Conservation (phyloP, 2,329 filamentous ascomycete genomes). For the Albophoma yamanashiensis region DNA sequence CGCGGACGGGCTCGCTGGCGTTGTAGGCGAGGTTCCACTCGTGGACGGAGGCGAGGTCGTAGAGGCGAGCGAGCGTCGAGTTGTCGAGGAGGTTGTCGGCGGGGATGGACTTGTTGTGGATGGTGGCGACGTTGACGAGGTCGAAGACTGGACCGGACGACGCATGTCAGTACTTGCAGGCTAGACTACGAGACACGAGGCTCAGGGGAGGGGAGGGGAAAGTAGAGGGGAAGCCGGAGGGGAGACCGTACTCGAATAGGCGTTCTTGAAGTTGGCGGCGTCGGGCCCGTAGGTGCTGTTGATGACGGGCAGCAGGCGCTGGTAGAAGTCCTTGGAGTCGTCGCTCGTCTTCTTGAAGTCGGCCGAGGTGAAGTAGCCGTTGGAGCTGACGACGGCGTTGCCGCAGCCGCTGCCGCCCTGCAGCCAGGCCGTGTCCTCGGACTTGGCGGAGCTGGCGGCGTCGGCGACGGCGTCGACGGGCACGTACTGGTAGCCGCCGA, state of each 20-base stretch:
- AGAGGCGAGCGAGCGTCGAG: slow-evolving; percentile 50
- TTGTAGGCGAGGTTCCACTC: slow-evolving; percentile 82
- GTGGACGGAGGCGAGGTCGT: slow-evolving; percentile 65
- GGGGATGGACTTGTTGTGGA: slow-evolving; percentile 52
- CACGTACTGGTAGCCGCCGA: slow-evolving; percentile 77
- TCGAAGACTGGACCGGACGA: slow-evolving; percentile 37
- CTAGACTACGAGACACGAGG: background rate
- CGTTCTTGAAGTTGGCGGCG: slow-evolving; percentile 45
- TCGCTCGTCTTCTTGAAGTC: slow-evolving; percentile 33
- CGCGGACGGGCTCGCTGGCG: slow-evolving; percentile 52
- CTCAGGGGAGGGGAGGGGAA: background rate
- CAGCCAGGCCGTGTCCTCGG: slow-evolving; percentile 47
- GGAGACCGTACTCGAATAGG: slow-evolving; percentile 44
- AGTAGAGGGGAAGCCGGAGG: too few species aligned
- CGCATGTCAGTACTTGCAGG: background rate
- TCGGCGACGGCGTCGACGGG: slow-evolving; percentile 53
- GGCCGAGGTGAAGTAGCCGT: slow-evolving; percentile 38
- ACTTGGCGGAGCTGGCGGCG: slow-evolving; percentile 41
- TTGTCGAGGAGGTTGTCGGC: slow-evolving; percentile 48
- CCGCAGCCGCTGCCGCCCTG: slow-evolving; percentile 47
- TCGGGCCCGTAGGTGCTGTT: slow-evolving; percentile 36
- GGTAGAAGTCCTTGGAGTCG: slow-evolving; percentile 50
- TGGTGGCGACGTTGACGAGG: slow-evolving; percentile 46
- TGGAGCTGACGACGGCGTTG: slow-evolving; percentile 43
- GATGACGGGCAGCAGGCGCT: slow-evolving; percentile 41